A percentile compares a stretch with the other conserved stretches of the same genome.
Conservation (phyloP, 768 basidiomycete species). For the Macrolepiota dolichaula region DNA sequence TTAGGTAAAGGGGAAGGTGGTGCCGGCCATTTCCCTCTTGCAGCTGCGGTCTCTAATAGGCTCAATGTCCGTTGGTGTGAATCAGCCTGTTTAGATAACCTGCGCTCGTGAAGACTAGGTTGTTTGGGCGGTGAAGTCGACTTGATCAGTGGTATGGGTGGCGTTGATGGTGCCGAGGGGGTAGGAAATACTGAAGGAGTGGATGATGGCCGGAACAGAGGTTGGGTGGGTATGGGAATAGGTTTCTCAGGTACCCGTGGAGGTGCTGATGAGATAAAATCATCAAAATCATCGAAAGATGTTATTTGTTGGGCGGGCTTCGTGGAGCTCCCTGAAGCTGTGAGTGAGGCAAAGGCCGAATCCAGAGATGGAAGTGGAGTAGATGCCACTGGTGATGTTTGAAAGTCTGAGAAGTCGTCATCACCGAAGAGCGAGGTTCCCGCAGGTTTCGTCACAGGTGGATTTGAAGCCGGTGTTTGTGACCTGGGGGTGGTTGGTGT, state of each 20-base stretch:
- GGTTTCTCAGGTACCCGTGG: conserved; percentile 24
- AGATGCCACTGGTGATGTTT: conserved; percentile 31
- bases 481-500: neutral
- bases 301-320: conserved; percentile 14
- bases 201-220: neutral
- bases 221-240: conserved; percentile 28
- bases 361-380: conserved; percentile 13
- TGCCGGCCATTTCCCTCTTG: conserved; percentile 45
- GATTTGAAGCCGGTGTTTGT: neutral
- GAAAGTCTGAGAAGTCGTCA: conserved; percentile 54
- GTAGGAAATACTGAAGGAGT: neutral
- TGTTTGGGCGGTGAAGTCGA: conserved; percentile 8
- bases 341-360: conserved; percentile 2
- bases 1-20: conserved; percentile 26
- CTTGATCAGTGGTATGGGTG: neutral
- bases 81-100: conserved; percentile 36
- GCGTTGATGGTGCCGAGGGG: conserved; percentile 5
- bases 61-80: conserved; percentile 53
- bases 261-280: conserved; percentile 32
- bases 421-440: conserved; percentile 32
- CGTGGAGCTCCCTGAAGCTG: conserved; percentile 11
- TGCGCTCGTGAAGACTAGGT: conserved; percentile 18
- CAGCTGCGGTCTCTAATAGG: conserved; percentile 54
- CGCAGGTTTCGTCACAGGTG: conserved; percentile 25
- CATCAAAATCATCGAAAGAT: conserved; percentile 39